phyloP scores from a whole-genome alignment of 2,329 filamentous ascomycete species.

The Grosmannia clavigera region DNA sequence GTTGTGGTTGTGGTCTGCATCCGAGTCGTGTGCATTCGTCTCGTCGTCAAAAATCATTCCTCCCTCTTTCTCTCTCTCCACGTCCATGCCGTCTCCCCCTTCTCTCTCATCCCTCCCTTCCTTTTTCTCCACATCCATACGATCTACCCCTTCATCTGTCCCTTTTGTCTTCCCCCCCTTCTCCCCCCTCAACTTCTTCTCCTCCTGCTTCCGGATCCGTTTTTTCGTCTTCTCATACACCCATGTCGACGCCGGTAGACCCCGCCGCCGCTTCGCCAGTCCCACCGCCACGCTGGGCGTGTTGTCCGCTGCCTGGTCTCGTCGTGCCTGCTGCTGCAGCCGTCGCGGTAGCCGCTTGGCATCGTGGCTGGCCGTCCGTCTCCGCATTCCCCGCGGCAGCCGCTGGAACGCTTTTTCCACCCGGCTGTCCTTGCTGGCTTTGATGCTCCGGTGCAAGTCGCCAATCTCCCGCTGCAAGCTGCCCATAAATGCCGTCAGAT shows the following conservation, averaged over 20 bases:
- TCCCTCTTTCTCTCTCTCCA: not conserved
- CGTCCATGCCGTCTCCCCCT: not conserved
- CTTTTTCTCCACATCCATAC: not conserved
- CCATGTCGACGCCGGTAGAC: conserved; percentile 8
- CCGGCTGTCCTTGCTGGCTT: conserved; percentile 46
- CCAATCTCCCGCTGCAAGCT: conserved; percentile 83
- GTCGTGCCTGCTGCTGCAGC: conserved; percentile 54
- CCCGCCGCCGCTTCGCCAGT: conserved; percentile 42
- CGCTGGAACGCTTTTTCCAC: conserved; percentile 61
- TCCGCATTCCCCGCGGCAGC: conserved; percentile 70
- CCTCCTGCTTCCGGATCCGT: conserved; percentile 14
- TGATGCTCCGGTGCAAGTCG: conserved; percentile 73
- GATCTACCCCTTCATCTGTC: not conserved
- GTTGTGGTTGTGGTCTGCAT: not conserved
- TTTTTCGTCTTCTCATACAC: conserved; percentile 18
- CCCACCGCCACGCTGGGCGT: conserved; percentile 64
- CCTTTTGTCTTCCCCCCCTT: not conserved
- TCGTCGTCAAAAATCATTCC: too few species aligned
- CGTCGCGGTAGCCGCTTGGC: conserved; percentile 76
- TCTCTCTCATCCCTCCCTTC: not conserved
- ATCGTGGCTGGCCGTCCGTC: conserved; percentile 91
- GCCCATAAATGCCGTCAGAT: conserved; percentile 72
- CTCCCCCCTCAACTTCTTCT: conserved; percentile 1
- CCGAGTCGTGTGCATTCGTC: too few species aligned
- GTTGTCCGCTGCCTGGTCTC: conserved; percentile 79